phyloP scores from a whole-genome alignment of 1,284 basidiomycete species.

The Ceratobasidium sp. region DNA sequence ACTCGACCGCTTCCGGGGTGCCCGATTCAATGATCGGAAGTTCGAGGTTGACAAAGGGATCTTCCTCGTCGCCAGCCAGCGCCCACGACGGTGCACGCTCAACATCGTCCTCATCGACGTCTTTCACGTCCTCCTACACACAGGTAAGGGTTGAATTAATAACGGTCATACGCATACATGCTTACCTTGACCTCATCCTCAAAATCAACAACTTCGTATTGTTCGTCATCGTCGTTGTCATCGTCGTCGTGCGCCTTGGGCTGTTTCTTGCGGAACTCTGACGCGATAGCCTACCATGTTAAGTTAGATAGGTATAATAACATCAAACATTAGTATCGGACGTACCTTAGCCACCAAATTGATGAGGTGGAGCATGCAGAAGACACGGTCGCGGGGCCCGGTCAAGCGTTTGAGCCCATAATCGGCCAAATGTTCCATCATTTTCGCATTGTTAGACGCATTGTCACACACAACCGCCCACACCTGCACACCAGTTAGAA shows the following conservation, averaged over 20 bases:
- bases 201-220: neutral
- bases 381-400: neutral
- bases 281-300: neutral
- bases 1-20: neutral
- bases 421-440: neutral
- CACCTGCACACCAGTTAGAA: neutral
- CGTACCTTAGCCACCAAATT: slow-evolving; percentile 10
- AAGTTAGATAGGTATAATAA: neutral
- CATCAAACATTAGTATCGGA: neutral
- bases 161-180: neutral
- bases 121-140: neutral
- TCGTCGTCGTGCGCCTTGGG: neutral
- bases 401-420: neutral
- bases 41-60: neutral
- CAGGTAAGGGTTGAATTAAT: neutral
- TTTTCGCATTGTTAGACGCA: slow-evolving; percentile 11
- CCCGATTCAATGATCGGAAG: neutral
- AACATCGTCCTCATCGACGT: neutral
- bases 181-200: neutral
- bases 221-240: neutral
- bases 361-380: neutral
- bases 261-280: neutral
- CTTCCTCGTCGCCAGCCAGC: neutral
- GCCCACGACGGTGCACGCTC: neutral
- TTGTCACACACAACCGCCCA: slow-evolving; percentile 26